Evolutionary conservation across 2,329 filamentous ascomycete species (phyloP), one percentile per base, ranked within the genome.

Genomic region (Hypoxylon sp.): DNA sequence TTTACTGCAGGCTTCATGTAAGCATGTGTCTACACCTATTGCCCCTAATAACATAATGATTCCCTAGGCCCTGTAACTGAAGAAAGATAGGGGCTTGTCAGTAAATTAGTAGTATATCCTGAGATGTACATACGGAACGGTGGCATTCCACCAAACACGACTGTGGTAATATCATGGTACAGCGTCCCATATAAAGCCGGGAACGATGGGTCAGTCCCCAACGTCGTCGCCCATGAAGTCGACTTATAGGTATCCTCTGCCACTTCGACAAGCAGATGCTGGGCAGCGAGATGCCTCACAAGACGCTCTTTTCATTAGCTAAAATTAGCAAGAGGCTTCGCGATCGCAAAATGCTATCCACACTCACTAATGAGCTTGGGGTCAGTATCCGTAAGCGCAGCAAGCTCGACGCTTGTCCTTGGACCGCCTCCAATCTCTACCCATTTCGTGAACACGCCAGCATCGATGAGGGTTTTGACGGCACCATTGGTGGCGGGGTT

Each of bases 391-490:
- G 68, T 68, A 19, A 73, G 61, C 26, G 62, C 54, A 4, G 72
- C 68, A 17, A 74, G 59, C 51, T 70, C 56, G 11, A 34, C 42
- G n/a, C 61, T 64, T 0, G 67, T 73, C 13, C 64, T 66, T 4
- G 68, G 61, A 4, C 51, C 34, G 15, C 62, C 60, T 4, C 69
- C 69, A 16, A 45, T 21, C 21, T 69, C 66, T 2, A 62, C 60
- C 72, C 71, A 73, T 43, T 69, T 69, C 6, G 41, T 55, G 23
- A 74, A 74, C 2, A 73, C 51, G 12, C 69, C 70, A 9, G 65
- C 66, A 48, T 73, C 69, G 35, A 73, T 71, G 19, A 74, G 62
- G 1, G 69, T 71, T 45, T 71, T 73, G 50, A 67, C 59, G n/a
- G 66, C 65, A 2, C 66, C 67, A 30, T 67, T 66, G n/a, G 68